Conservation (phyloP, 2,329 filamentous ascomycete genomes). For the Penicillium sp. region DNA sequence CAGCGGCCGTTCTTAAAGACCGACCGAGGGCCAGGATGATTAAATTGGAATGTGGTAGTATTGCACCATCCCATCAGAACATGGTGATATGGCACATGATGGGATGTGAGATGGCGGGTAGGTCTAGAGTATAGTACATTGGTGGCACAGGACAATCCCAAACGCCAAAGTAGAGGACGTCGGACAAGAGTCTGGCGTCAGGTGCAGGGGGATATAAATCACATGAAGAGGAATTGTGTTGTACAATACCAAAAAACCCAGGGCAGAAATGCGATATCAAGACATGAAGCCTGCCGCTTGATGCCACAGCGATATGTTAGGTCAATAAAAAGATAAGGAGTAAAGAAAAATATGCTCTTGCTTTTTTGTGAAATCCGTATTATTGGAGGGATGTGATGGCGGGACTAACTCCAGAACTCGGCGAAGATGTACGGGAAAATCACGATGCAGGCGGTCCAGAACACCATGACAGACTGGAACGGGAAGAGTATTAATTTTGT, state of each 20-base stretch:
- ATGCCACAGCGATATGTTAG: conserved; percentile 11
- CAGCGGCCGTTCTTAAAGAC: no score
- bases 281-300: conserved; percentile 5
- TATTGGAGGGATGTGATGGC: not conserved
- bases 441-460: conserved; percentile 77
- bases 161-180: not conserved
- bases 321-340: conserved; percentile 4
- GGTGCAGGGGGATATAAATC: conserved; percentile 12
- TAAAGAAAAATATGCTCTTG: no score
- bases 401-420: conserved; percentile 53
- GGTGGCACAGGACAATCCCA: no score
- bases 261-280: conserved; percentile 2
- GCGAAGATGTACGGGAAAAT: conserved; percentile 78
- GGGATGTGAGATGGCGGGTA: no score
- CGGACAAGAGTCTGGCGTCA: not conserved
- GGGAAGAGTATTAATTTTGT: conserved; percentile 63
- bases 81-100: conserved; percentile 6
- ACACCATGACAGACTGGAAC: conserved; percentile 64
- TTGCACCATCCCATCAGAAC: conserved; percentile 10
- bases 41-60: conserved; percentile 8
- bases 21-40: no score
- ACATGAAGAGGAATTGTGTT: conserved; percentile 2
- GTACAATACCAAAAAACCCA: not conserved
- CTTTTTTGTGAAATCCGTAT: no score
- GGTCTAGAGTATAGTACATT: conserved; percentile 9